Evolutionary conservation across 169 alveolate genomes (phyloP).

Genomic region (Plasmodium fragile): DNA sequence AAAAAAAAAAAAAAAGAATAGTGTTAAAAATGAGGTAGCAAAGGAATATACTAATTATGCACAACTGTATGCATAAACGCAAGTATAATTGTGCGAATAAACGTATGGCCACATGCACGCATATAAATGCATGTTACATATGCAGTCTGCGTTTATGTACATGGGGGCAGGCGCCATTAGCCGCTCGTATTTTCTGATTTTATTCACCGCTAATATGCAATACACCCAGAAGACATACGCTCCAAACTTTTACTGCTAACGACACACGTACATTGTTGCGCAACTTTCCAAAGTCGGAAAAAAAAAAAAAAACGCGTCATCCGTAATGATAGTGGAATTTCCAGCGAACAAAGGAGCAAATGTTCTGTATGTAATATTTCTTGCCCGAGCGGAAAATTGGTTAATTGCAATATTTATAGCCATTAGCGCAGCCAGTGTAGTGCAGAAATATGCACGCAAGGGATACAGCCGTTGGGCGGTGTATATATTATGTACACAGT

Average conservation of each 20-base stretch:
- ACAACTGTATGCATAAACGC: background rate
- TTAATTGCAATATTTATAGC: background rate
- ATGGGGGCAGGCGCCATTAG: background rate
- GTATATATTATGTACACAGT: background rate
- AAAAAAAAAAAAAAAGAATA: background rate
- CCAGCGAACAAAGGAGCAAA: background rate
- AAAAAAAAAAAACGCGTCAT: background rate
- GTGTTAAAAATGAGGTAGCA: background rate
- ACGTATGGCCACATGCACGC: background rate
- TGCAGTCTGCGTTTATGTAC: conserved; percentile 3
- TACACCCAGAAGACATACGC: background rate
- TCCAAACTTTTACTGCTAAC: background rate
- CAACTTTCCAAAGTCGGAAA: background rate
- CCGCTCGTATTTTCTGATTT: background rate
- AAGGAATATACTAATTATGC: background rate
- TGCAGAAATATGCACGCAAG: conserved; percentile 1
- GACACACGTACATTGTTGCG: background rate
- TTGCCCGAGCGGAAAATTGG: background rate
- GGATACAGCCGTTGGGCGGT: background rate
- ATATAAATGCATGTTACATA: background rate
- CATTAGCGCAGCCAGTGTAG: background rate
- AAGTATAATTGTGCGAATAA: background rate
- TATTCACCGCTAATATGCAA: background rate
- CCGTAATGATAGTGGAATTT: background rate
- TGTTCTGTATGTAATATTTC: background rate